phyloP scores from a whole-genome alignment of 805 yeast genomes.

The Metschnikowia reukaufii region DNA sequence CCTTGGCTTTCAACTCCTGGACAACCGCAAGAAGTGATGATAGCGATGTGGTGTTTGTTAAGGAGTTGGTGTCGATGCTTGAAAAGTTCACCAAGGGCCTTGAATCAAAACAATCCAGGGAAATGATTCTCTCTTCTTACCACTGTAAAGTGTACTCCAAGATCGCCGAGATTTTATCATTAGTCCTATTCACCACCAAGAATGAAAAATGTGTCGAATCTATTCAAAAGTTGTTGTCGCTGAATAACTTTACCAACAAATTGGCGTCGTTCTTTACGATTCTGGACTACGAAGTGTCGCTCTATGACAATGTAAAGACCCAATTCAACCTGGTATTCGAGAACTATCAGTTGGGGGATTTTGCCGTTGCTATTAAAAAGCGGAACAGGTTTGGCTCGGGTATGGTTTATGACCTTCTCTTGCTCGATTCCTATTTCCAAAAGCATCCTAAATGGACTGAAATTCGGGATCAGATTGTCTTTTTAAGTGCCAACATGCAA shows the following conservation, averaged over 20 bases:
- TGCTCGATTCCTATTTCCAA: conserved; percentile 60
- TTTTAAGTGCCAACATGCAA: conserved; percentile 64
- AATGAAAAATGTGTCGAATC: conserved; percentile 40
- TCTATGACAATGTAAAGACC: conserved; percentile 46
- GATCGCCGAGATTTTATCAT: conserved; percentile 72
- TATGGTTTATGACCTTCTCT: conserved; percentile 55
- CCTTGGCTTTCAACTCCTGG: conserved; percentile 79
- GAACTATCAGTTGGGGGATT: conserved; percentile 46
- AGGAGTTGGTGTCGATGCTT: conserved; percentile 34
- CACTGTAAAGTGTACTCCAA: conserved; percentile 61
- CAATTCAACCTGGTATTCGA: conserved; percentile 54
- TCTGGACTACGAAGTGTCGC: conserved; percentile 44
- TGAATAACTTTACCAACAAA: conserved; percentile 34
- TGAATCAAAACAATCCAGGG: conserved; percentile 7
- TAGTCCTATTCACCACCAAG: conserved; percentile 61
- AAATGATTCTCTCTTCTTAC: conserved; percentile 38
- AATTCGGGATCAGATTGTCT: conserved; percentile 49
- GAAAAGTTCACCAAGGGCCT: conserved; percentile 13
- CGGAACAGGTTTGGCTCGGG: conserved; percentile 51
- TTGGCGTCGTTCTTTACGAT: conserved; percentile 39
- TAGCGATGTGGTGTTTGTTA: conserved; percentile 48
- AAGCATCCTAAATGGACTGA: conserved; percentile 29
- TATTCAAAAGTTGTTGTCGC: conserved; percentile 44
- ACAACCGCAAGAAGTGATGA: conserved; percentile 56
- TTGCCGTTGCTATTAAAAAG: conserved; percentile 45